phyloP scores from a whole-genome alignment of 2,329 filamentous ascomycete genomes.

The Alternaria brassicae region DNA sequence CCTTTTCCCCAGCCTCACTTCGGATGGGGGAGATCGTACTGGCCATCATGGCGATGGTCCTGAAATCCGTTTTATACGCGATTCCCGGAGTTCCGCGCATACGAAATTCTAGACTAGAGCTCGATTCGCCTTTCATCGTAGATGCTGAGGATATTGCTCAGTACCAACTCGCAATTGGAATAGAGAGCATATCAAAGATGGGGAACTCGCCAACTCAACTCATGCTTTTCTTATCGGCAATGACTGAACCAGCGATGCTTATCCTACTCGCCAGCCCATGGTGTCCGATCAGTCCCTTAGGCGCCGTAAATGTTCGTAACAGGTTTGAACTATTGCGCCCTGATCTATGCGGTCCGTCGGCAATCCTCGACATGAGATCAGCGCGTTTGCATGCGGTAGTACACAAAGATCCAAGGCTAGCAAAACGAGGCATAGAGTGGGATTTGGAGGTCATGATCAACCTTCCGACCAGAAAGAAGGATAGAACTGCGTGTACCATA shows the following conservation, averaged over 20 bases:
- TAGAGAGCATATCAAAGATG: neutral
- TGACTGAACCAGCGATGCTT: constrained; percentile 16
- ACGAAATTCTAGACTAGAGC: neutral
- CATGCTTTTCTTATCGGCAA: constrained; percentile 7
- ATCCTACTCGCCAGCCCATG: constrained; percentile 9
- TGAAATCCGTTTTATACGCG: neutral
- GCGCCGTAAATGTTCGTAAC: constrained; percentile 16
- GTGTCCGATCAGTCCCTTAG: constrained; percentile 13
- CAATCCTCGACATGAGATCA: neutral
- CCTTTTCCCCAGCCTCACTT: constrained; percentile 14
- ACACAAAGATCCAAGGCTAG: neutral
- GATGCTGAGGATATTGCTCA: constrained; percentile 5
- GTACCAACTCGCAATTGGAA: constrained; percentile 4
- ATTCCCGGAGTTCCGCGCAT: neutral
- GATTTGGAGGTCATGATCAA: constrained; percentile 6
- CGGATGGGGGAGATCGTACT: constrained; percentile 8
- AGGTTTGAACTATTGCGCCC: constrained; percentile 9
- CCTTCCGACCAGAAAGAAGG: neutral
- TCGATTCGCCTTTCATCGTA: constrained; percentile 8
- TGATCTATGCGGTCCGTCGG: constrained; percentile 4
- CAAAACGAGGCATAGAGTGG: constrained; percentile 13
- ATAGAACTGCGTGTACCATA: neutral
- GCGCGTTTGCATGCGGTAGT: constrained; percentile 4
- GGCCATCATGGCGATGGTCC: constrained; percentile 7
- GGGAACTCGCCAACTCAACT: constrained; percentile 1